These are phyloP conservation scores for Teunomyces barrocoloradensis DNA, from an alignment of 805 yeast species.

Conservation along the genomic window DNA sequence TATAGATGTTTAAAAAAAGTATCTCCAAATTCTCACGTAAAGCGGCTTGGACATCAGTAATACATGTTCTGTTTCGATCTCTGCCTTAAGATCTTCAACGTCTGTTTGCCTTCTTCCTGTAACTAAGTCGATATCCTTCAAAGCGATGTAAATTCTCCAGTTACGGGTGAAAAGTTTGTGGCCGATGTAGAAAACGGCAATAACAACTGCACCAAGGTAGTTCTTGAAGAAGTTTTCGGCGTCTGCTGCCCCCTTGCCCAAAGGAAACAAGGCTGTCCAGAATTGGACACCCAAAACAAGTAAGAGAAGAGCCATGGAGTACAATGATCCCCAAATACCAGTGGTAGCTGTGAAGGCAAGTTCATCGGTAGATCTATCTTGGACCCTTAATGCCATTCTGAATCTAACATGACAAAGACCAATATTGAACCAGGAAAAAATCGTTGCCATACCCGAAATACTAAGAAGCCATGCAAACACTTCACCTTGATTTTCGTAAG, in stretches of 20 bases:
- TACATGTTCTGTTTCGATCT: conserved; percentile 18
- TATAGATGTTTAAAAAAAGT: conserved; percentile 7
- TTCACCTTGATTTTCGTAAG: conserved; percentile 11
- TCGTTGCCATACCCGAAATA: conserved; percentile 33
- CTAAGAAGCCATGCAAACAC: conserved; percentile 31
- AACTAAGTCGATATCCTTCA: conserved; percentile 23
- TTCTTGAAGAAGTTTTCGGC: conserved; percentile 23
- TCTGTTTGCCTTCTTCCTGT: conserved; percentile 26
- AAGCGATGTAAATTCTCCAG: conserved; percentile 17
- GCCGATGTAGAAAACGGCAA: conserved; percentile 19
- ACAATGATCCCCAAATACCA: conserved; percentile 25
- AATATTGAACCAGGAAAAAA: conserved; percentile 36
- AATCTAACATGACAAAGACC: conserved; percentile 32
- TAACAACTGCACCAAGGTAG: conserved; percentile 24
- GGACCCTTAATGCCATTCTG: conserved; percentile 29
- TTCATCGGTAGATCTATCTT: conserved; percentile 19
- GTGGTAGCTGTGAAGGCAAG: conserved; percentile 21
- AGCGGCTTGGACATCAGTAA: conserved; percentile 13
- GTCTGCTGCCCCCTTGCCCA: conserved; percentile 14
- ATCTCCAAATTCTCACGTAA: conserved; percentile 14
- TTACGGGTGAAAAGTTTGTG: conserved; percentile 23
- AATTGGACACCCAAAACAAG: conserved; percentile 24
- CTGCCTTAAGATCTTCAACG: conserved; percentile 19
- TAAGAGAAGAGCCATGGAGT: conserved; percentile 20
- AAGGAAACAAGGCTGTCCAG: conserved; percentile 26